Conservation (phyloP, 2,329 filamentous ascomycete species). For the Colletotrichum eremochloae region DNA sequence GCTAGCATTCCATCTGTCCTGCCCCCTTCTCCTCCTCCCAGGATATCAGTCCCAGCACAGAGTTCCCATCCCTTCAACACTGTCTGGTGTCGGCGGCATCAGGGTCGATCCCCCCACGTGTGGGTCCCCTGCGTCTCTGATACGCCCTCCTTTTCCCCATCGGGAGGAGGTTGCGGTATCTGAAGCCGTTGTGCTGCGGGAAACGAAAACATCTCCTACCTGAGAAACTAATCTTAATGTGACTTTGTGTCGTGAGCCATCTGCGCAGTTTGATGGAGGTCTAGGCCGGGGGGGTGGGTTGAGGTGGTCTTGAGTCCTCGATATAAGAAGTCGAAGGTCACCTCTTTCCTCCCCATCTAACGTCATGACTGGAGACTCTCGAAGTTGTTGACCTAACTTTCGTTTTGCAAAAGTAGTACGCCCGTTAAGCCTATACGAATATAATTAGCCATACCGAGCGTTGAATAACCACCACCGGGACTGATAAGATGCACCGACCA, state of each 20-base stretch:
- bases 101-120: slow-evolving; percentile 28
- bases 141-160: slow-evolving; percentile 29
- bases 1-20: background rate
- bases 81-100: slow-evolving; percentile 11
- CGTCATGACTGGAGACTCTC: background rate
- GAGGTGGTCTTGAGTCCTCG: background rate
- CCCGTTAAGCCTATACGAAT: background rate
- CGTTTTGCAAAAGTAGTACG: background rate
- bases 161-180: slow-evolving; percentile 39
- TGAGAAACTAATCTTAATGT: slow-evolving; percentile 24
- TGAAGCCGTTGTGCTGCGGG: slow-evolving; percentile 31
- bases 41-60: background rate
- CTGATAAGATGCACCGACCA: slow-evolving; percentile 17
- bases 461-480: background rate
- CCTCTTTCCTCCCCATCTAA: background rate
- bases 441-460: background rate
- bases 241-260: background rate
- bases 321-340: slow-evolving; percentile 30
- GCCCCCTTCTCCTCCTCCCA: no score
- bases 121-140: slow-evolving; percentile 22
- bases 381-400: slow-evolving; percentile 7
- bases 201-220: slow-evolving; percentile 3
- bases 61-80: background rate
- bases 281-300: background rate
- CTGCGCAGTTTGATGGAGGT: background rate